Conservation (phyloP, 345 rosid genomes). For the Microthlaspi erraticum region DNA sequence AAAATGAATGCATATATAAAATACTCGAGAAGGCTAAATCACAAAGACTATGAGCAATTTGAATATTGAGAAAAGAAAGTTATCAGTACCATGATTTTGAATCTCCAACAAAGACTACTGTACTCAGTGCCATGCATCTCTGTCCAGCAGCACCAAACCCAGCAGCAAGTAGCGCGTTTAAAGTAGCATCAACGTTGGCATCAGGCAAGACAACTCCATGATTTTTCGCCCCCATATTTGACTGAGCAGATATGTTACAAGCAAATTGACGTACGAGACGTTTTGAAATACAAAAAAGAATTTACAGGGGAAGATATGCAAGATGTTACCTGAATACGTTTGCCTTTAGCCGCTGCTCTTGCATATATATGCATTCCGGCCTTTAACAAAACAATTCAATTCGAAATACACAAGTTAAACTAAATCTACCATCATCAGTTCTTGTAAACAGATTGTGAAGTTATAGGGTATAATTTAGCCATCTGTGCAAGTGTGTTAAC, state of each 20-base stretch:
- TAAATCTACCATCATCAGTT: neutral
- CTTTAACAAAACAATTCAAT: constrained; percentile 46
- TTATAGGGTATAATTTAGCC: neutral
- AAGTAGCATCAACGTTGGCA: constrained; percentile 75
- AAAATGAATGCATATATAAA: neutral
- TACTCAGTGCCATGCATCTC: constrained; percentile 98
- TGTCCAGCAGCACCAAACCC: constrained; percentile 99
- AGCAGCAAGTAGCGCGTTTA: constrained; percentile 90
- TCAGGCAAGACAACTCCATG: constrained; percentile 90
- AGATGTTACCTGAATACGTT: constrained; percentile 85
- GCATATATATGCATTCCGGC: constrained; percentile 97
- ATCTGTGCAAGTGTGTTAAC: neutral
- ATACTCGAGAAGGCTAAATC: neutral
- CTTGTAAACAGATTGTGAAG: neutral
- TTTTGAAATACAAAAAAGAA: constrained; percentile 6
- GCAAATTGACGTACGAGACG: constrained; percentile 20
- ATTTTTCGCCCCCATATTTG: constrained; percentile 98
- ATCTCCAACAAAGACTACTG: constrained; percentile 83
- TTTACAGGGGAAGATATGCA: constrained; percentile 1
- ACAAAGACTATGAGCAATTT: neutral
- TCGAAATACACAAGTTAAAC: constrained; percentile 9
- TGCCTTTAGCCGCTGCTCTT: constrained; percentile 92
- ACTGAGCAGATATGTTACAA: constrained; percentile 53
- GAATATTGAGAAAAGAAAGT: neutral
- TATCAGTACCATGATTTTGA: constrained; percentile 71